A percentile compares a stretch with the other conserved stretches of the same genome.
Evolutionary conservation across 2,329 filamentous ascomycete genomes (phyloP).

Genomic region (Aspergillus quadrilineatus): DNA sequence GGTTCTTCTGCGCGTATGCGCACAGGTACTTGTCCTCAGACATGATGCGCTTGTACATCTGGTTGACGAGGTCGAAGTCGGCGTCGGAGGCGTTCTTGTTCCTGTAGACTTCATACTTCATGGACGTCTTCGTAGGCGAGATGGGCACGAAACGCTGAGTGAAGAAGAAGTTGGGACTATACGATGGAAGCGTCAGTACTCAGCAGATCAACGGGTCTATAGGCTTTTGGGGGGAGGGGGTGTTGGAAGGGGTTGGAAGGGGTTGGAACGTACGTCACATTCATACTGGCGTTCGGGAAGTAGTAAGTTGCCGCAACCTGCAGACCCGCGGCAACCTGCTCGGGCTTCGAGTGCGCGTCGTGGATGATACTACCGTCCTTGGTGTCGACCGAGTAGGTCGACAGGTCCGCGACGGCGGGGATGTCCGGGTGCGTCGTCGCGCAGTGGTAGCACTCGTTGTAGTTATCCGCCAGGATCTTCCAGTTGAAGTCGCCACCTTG

Average conservation of each 20-base stretch:
- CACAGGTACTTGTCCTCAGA: slow-evolving; percentile 65
- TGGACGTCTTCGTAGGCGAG: slow-evolving; percentile 51
- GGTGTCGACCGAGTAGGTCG: slow-evolving; percentile 53
- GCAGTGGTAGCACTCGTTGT: slow-evolving; percentile 51
- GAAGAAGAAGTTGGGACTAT: slow-evolving; percentile 59
- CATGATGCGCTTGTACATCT: slow-evolving; percentile 64
- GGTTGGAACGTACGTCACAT: slow-evolving; percentile 29
- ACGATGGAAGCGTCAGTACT: neutral
- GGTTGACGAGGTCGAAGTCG: slow-evolving; percentile 57
- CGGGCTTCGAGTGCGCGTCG: slow-evolving; percentile 43
- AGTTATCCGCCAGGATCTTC: slow-evolving; percentile 63
- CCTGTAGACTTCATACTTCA: slow-evolving; percentile 64
- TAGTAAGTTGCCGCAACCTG: slow-evolving; percentile 35
- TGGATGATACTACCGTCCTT: slow-evolving; percentile 53
- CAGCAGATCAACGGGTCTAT: neutral
- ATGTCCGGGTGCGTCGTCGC: slow-evolving; percentile 24
- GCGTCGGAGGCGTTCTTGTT: slow-evolving; percentile 59
- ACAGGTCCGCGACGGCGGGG: slow-evolving; percentile 51
- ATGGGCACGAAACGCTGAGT: slow-evolving; percentile 62
- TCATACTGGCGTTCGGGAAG: slow-evolving; percentile 37
- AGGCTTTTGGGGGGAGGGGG: too few species aligned
- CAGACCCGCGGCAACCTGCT: slow-evolving; percentile 50
- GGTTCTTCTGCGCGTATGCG: slow-evolving; percentile 57
- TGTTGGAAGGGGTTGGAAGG: too few species aligned
- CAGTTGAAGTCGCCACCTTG: slow-evolving; percentile 60